Percentiles rank a stretch among this genome's conserved stretches.
Evolutionary conservation across 2,329 filamentous ascomycete genomes (phyloP).

Genomic region (Aspergillus eucalypticola): DNA sequence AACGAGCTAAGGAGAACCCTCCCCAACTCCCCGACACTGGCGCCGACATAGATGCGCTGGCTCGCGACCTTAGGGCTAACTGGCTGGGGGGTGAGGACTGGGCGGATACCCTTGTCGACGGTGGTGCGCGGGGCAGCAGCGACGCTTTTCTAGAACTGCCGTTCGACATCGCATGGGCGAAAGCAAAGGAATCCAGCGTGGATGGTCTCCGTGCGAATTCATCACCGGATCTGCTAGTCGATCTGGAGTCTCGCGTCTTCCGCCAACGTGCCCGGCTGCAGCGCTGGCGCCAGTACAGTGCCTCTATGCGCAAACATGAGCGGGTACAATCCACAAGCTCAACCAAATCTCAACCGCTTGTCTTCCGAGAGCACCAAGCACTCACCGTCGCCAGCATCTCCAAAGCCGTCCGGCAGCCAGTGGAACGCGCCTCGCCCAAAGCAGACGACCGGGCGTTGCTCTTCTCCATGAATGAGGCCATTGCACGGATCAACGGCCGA

Average conservation of each 20-base stretch:
- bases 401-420: slow-evolving; percentile 34
- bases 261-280: slow-evolving; percentile 68
- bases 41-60: slow-evolving; percentile 37
- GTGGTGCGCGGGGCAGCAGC: slow-evolving; percentile 58
- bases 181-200: slow-evolving; percentile 60
- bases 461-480: slow-evolving; percentile 35
- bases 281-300: slow-evolving; percentile 71
- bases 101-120: slow-evolving; percentile 69
- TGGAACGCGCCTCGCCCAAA: slow-evolving; percentile 22
- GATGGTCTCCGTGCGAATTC: slow-evolving; percentile 40
- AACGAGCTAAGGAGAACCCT: slow-evolving; percentile 29
- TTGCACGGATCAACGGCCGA: slow-evolving; percentile 33
- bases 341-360: slow-evolving; percentile 21
- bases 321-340: not conserved
- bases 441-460: slow-evolving; percentile 36
- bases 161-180: slow-evolving; percentile 71
- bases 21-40: slow-evolving; percentile 37
- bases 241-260: slow-evolving; percentile 68
- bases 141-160: slow-evolving; percentile 66
- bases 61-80: slow-evolving; percentile 62
- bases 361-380: slow-evolving; percentile 41
- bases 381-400: slow-evolving; percentile 41
- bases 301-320: slow-evolving; percentile 30
- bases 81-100: slow-evolving; percentile 79
- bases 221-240: slow-evolving; percentile 55